These are phyloP conservation scores for Blumeria hordei DNA, from an alignment of 2,329 filamentous ascomycete species.

Conservation along the genomic window DNA sequence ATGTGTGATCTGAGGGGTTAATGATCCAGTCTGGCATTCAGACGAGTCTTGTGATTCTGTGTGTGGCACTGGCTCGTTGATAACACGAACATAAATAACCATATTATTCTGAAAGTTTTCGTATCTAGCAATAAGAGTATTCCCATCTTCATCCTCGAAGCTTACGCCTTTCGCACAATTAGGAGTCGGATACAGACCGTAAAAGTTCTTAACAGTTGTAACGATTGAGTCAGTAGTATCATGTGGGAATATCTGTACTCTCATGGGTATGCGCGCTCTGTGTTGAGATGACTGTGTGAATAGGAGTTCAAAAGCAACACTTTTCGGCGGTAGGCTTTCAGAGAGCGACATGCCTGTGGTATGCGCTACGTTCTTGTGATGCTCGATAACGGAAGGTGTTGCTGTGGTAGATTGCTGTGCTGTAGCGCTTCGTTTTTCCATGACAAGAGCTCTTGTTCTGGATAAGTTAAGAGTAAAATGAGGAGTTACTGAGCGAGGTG, in stretches of 20 bases:
- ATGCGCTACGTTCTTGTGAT: constrained; percentile 7
- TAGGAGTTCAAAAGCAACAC: constrained; percentile 57
- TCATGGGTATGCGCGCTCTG: constrained; percentile 56
- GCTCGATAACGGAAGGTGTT: constrained; percentile 3
- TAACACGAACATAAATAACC: constrained; percentile 77
- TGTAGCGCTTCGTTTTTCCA: constrained; percentile 11
- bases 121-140: constrained; percentile 81
- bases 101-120: constrained; percentile 89
- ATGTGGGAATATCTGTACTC: constrained; percentile 79
- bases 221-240: constrained; percentile 96
- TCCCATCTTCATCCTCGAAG: constrained; percentile 78
- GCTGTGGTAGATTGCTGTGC: constrained; percentile 8
- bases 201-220: constrained; percentile 97
- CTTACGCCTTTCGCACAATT: constrained; percentile 57
- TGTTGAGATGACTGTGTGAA: constrained; percentile 42
- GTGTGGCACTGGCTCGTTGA: constrained; percentile 29
- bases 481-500: constrained; percentile 12
- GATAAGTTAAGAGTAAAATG: neutral
- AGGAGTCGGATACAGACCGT: constrained; percentile 66
- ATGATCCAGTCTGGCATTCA: constrained; percentile 25
- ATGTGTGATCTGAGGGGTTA: constrained; percentile 27
- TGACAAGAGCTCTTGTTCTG: constrained; percentile 9
- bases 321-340: constrained; percentile 30
- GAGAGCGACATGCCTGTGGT: constrained; percentile 12
- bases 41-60: constrained; percentile 26